These are phyloP conservation scores for Aspergillus candidus DNA, from an alignment of 2,329 filamentous ascomycete genomes.

Conservation along the genomic window DNA sequence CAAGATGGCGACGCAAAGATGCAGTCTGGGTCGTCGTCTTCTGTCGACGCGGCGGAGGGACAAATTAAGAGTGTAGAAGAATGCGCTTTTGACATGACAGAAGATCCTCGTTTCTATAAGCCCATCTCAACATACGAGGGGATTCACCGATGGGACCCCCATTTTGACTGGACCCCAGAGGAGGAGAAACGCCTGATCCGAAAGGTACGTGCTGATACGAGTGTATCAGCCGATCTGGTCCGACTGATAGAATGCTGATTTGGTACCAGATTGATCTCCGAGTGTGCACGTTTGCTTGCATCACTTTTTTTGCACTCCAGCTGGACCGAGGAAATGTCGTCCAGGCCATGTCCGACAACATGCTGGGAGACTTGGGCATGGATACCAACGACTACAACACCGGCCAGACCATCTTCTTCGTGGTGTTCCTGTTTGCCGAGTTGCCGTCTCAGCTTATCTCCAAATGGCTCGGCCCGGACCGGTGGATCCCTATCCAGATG, in stretches of 20 bases:
- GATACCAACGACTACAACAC: constrained; percentile 42
- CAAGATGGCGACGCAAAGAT: constrained; percentile 9
- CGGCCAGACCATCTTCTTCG: constrained; percentile 36
- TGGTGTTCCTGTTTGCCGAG: constrained; percentile 43
- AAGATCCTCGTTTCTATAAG: constrained; percentile 33
- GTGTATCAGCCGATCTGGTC: not conserved
- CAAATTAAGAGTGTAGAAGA: constrained; percentile 13
- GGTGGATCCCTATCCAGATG: constrained; percentile 57
- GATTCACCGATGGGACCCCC: constrained; percentile 44
- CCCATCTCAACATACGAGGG: constrained; percentile 43
- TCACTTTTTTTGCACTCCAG: constrained; percentile 61
- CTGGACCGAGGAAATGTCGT: constrained; percentile 57
- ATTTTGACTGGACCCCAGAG: constrained; percentile 40
- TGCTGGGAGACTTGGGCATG: constrained; percentile 49
- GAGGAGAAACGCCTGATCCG: constrained; percentile 38
- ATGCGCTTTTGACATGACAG: constrained; percentile 30
- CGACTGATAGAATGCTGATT: not conserved
- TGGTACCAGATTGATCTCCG: constrained; percentile 34
- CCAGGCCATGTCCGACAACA: constrained; percentile 57
- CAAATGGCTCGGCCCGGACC: constrained; percentile 54
- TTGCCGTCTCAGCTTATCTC: constrained; percentile 57
- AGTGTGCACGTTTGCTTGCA: constrained; percentile 42
- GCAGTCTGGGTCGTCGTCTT: constrained; percentile 10
- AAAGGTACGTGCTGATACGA: constrained; percentile 23
- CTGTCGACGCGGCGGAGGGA: constrained; percentile 1